Evolutionary conservation across 495 filamentous ascomycete genomes (phyloP), one percentile per base, ranked within the genome.

Genomic region (Hyphodiscus hymeniophilus): DNA sequence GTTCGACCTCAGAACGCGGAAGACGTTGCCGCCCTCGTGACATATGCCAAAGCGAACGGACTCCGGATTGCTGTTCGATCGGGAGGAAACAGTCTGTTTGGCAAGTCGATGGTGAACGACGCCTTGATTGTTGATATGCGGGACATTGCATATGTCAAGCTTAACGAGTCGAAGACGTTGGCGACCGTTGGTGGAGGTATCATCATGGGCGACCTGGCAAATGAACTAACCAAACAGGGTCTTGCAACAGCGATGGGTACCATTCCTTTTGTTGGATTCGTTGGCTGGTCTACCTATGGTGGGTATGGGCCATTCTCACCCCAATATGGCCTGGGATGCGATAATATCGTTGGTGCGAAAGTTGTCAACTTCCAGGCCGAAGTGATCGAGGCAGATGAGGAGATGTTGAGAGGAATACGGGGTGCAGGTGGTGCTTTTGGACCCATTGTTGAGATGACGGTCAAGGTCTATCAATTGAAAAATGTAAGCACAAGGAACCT

Each of bases 351-450:
- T 18, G 58, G 55, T 15, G 64, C 65, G 10, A 63, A 53, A n/a
- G 23, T 67, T 10, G 63, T 71, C n/a, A 54, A 64, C 47, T 55
- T 55, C 13, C 36, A 60, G 6, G 69, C 64, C 0, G 50, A 61
- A 7, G 44, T 71, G 6, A 43, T 63, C 7, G 59, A 63, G 5
- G 68, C 66, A 0, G 57, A 65, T 36, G 57, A 58, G 28, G 42
- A 52, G 7, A 40, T 69, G 45, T 44, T 71, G 33, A 60, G 57
- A 44, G 64, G 52, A 0, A 60, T 74, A 30, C 59, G 65, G 0
- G 68, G 68, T 2, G 67, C 54, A 1, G 69, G 69, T 1, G 65
- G 67, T 7, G 45, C 51, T 7, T 69, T 67, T 28, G 69, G 71
- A 7, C 59, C 71, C 0, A 62, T 73, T 31, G 58, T 65, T 1